Percentiles rank a stretch among this genome's conserved stretches.
Conservation (phyloP, 1,284 basidiomycete species). For the Cerioporus squamosus region DNA sequence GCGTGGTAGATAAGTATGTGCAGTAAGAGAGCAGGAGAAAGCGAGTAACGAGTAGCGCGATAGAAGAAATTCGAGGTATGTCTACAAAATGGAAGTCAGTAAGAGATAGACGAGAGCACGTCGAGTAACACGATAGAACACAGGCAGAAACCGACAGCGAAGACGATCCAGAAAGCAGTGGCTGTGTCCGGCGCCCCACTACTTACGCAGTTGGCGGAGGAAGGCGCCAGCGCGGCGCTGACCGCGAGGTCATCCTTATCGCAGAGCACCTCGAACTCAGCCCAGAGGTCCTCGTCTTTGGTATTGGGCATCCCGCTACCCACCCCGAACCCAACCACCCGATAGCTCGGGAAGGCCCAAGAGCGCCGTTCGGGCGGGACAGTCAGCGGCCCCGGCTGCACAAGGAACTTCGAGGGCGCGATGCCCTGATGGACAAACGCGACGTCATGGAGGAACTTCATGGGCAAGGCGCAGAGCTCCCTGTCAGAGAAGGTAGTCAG, state of each 20-base stretch:
- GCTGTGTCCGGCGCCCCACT: no score
- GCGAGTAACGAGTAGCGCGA: no score
- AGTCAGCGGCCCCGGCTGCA: conserved; percentile 46
- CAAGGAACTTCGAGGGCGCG: conserved; percentile 48
- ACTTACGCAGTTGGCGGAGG: no score
- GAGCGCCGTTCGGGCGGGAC: conserved; percentile 28
- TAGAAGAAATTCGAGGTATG: no score
- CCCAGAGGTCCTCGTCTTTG: background rate
- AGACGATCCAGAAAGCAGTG: no score
- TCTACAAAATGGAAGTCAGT: no score
- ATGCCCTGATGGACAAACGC: conserved; percentile 45
- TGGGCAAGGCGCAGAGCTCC: conserved; percentile 41
- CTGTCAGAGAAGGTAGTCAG: conserved; percentile 25
- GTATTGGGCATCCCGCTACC: background rate
- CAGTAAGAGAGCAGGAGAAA: no score
- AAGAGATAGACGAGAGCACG: no score
- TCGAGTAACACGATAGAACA: no score
- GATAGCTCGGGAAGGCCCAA: conserved; percentile 40
- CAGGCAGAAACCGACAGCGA: no score
- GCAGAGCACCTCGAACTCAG: conserved; percentile 1
- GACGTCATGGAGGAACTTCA: conserved; percentile 43
- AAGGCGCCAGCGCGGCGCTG: no score
- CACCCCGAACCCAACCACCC: conserved; percentile 54
- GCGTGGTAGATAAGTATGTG: no score
- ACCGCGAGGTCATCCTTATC: background rate